Base-by-base conservation (phyloP, 768 basidiomycete species). In the Rhodotorula toruloides region DNA sequence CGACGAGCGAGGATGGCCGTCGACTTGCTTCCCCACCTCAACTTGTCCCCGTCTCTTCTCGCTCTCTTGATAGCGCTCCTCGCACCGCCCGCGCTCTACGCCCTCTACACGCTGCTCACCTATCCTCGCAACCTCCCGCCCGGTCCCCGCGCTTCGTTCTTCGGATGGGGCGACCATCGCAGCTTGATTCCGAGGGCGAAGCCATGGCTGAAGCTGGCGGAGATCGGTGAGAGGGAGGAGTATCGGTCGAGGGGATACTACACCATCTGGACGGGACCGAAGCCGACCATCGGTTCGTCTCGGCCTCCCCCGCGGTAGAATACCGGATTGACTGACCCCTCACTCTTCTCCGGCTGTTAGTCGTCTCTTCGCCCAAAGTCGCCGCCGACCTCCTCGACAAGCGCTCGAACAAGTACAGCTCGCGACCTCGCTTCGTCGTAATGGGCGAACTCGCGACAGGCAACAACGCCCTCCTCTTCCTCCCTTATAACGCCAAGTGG, bases 391-490 rank as follows among this genome's bases (percentile, higher is more conserved):
- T 71, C n/a, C 50, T 74, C 49, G 73, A 74, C 54, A 61, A 63
- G 55, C 60, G 73, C 17, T 57, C 61, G 25, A 54, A 48, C 13
- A 73, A 68, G 43, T 74, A 74, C 58, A 71, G 69, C 40, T 67
- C 64, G 14, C 47, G 73, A 7, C 73, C 73, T 16, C 55, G 71
- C 39, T 72, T 60, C 48, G 71, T 74, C 27, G 62, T 74, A 27
- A 60, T 58, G 25, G 73, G 73, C 42, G 73, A 74, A 39, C 46
- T 74, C 21, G 40, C 43, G 13, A 54, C 55, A 2, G 61, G 61
- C 32, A 56, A 50, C 10, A 42, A 62, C n/a, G 43, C 54, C 4
- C 36, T 68, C 1, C 32, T 63, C 19, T 49, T 68, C 43, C 49
- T 47, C 22, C 66, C 66, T 2, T 68, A 68, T 27, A 54, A 61